Base-by-base conservation (phyloP, 768 basidiomycete species). In the Boletus patriciae region DNA sequence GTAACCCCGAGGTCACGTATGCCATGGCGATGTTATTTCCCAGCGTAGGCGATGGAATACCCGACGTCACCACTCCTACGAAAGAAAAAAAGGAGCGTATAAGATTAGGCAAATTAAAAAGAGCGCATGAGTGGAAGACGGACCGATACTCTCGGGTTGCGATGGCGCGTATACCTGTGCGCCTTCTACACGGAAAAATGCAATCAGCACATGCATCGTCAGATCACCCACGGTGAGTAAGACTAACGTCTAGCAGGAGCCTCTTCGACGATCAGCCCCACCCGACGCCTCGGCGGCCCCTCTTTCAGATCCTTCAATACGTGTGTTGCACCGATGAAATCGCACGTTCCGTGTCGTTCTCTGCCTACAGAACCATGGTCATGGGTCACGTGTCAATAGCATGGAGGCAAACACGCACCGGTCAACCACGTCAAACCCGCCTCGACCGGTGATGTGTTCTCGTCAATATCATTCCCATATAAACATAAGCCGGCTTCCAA, bases 401-500 rank as follows among this genome's bases (percentile, higher is more conserved):
- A 4, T 5, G n/a, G n/a, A n/a, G n/a, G n/a, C n/a, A n/a, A n/a
- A n/a, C 38, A 74, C 86, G 54, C 60, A 91, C 94, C 90, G 49
- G 98, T 93, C 25, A 98, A 85, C 97, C 96, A 98, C 0, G 81
- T 81, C 46, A 99, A 77, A 11, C 89, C 95, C 4, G 93, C 97
- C 73, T 99, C 96, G 3, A 97, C 84, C 0, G 94, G 92, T 1
- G 84, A 85, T 3, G 88, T 91, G 43, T 77, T 77, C 73, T 98
- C 95, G 69, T 95, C 89, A 16, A 98, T 76, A 65, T 98, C 96
- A 62, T 92, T 87, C 0, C 97, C 97, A 67, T 98, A 97, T 34
- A 99, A 77, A 72, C 96, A 98, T 86, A 98, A 88, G 13, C 96
- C 96, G 0, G 95, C 96, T 73, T 98, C 97, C 41, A 98, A 77